phyloP scores from a whole-genome alignment of 306 rosid species.

The Castanea sativa region DNA sequence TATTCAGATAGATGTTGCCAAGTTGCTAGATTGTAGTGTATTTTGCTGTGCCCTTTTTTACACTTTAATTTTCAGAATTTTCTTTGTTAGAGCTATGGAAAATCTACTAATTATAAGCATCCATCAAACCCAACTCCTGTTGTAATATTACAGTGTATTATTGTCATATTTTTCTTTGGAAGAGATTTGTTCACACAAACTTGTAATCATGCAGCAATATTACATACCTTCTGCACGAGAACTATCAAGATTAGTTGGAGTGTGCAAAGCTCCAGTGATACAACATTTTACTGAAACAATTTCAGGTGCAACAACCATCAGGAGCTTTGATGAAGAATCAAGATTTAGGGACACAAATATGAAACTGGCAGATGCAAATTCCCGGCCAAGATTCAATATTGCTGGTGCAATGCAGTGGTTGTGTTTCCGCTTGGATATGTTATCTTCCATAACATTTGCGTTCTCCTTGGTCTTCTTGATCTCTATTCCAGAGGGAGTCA shows the following conservation, averaged over 20 bases:
- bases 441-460: slow-evolving; percentile 60
- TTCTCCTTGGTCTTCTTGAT: slow-evolving; percentile 61
- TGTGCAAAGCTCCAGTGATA: slow-evolving; percentile 84
- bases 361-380: slow-evolving; percentile 64
- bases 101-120: neutral
- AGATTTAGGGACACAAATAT: slow-evolving; percentile 64
- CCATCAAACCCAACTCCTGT: neutral
- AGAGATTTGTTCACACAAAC: neutral
- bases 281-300: slow-evolving; percentile 84
- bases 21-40: neutral
- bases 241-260: slow-evolving; percentile 71
- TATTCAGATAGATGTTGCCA: neutral
- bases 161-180: neutral
- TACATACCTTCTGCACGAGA: slow-evolving; percentile 69
- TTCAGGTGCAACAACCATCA: slow-evolving; percentile 73
- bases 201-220: slow-evolving; percentile 52
- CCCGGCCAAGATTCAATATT: slow-evolving; percentile 58
- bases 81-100: neutral
- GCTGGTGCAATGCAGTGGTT: slow-evolving; percentile 74
- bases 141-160: neutral
- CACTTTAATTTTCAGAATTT: no score
- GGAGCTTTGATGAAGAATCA: slow-evolving; percentile 70
- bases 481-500: slow-evolving; percentile 57
- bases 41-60: neutral
- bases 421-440: slow-evolving; percentile 61